These are phyloP conservation scores for Gossypium lobatum DNA, from an alignment of 441 rosid genomes.

Conservation along the genomic window DNA sequence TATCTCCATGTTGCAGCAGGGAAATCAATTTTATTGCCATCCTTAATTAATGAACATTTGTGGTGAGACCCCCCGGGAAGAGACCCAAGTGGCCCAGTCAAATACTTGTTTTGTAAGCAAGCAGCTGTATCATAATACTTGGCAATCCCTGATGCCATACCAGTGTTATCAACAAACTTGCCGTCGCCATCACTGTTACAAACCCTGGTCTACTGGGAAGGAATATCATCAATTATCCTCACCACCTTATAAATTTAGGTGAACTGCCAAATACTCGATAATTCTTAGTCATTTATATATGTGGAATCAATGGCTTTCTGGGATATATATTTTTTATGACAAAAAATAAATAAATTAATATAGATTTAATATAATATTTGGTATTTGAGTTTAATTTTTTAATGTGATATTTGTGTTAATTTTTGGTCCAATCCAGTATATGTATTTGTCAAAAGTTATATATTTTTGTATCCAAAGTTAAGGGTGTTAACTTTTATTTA, in stretches of 20 bases:
- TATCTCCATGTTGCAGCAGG: not conserved
- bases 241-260: not conserved
- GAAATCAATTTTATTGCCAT: not conserved
- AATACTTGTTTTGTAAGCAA: not conserved
- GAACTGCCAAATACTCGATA: not conserved
- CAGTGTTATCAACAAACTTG: not conserved
- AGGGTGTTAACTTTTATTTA: too few relatives aligned
- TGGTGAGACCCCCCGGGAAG: not conserved
- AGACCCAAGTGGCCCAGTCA: not conserved
- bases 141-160: not conserved
- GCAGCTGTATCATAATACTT: not conserved
- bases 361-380: too few relatives aligned
- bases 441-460: too few relatives aligned
- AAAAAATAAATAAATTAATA: not conserved
- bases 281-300: not conserved
- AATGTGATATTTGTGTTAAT: too few relatives aligned
- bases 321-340: not conserved
- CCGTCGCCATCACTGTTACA: constrained; percentile 1
- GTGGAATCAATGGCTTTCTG: not conserved
- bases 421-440: too few relatives aligned
- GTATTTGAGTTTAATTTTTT: too few relatives aligned
- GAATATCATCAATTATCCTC: not conserved
- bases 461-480: too few relatives aligned
- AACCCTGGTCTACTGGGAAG: not conserved
- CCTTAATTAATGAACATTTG: not conserved